These are phyloP conservation scores for Aspergillus floridensis DNA, from an alignment of 2,329 filamentous ascomycete species.

Conservation along the genomic window DNA sequence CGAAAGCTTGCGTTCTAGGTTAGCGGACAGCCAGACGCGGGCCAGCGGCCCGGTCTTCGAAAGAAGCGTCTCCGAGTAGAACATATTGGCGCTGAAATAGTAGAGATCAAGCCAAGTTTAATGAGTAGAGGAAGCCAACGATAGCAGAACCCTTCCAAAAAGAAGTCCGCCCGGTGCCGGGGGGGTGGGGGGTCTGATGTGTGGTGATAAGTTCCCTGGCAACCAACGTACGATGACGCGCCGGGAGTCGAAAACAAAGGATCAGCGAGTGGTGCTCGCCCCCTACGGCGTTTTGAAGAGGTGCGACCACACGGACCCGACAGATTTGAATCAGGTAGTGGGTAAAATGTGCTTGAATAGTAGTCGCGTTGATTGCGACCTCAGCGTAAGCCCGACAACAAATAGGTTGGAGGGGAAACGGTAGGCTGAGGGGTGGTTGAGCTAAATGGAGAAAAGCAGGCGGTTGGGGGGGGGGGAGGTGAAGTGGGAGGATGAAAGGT, in stretches of 20 bases:
- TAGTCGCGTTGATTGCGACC: constrained; percentile 1
- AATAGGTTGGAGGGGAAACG: constrained; percentile 6
- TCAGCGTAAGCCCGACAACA: constrained; percentile 8
- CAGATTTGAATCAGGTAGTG: background rate
- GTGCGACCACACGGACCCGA: background rate
- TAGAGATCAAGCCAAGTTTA: constrained; percentile 4
- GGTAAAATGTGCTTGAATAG: constrained; percentile 1
- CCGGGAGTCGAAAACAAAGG: constrained; percentile 33
- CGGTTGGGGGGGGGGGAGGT: background rate
- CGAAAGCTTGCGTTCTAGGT: constrained; percentile 95
- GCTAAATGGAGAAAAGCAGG: background rate
- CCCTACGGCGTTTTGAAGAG: constrained; percentile 5
- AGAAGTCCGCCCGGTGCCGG: constrained; percentile 35
- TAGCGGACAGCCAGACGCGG: constrained; percentile 96
- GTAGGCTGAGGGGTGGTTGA: background rate
- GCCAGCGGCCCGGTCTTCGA: constrained; percentile 96
- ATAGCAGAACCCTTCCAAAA: constrained; percentile 10
- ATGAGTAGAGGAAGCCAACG: constrained; percentile 32
- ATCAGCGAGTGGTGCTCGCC: constrained; percentile 15
- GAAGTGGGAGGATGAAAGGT: background rate
- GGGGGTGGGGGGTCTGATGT: constrained; percentile 24
- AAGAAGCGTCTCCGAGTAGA: constrained; percentile 93
- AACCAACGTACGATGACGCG: constrained; percentile 32
- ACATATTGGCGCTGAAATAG: constrained; percentile 60
- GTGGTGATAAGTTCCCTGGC: constrained; percentile 16